Base-by-base conservation (phyloP, 2,329 filamentous ascomycete genomes). In the Raffaelea deltoideospora region DNA sequence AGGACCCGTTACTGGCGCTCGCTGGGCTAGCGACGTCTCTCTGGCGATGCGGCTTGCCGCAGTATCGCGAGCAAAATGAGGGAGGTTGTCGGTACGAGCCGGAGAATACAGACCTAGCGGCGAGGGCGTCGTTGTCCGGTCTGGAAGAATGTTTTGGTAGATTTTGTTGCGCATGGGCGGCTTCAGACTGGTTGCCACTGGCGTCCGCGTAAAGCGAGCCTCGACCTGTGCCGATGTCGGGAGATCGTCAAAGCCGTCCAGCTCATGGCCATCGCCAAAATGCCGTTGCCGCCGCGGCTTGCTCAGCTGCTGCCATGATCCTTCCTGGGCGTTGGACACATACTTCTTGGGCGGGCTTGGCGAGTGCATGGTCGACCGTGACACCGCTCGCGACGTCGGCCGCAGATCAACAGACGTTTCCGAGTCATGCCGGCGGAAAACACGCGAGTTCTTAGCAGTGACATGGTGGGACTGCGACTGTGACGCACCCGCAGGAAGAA, bases 181-280 rank as follows among this genome's bases (percentile, higher is more conserved):
- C 55, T 79, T 85, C 20, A 79, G 73, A 31, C 79, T 76, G 37
- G 72, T 69, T 33, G 71, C 74, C 28, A 79, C 64, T 3, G 90
- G 87, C 48, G 81, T 76, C 55, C 87, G 92, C 43, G 86, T 66
- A 50, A 75, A 98, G 48, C 75, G 81, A 43, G 76, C 85, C 57
- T 98, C 90, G 13, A 75, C 70, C 41, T 79, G 74, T 11, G 70
- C 75, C 14, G 87, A 95, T 0, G 87, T 96, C 2, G 88, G 88
- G 38, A 98, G 63, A 56, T 98, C 90, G 53, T 98, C 90, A 53
- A 98, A 96, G 3, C 72, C 76, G 47, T 96, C 88, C 24, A 98
- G 67, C 56, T 98, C 90, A 41, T 79, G 81, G 14, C 90, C 90
- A 54, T 95, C 85, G 11, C 90, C 90, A 59, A 92, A 98, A 48